phyloP scores from a whole-genome alignment of 768 basidiomycete species.

The Xerocomus potaroensis region DNA sequence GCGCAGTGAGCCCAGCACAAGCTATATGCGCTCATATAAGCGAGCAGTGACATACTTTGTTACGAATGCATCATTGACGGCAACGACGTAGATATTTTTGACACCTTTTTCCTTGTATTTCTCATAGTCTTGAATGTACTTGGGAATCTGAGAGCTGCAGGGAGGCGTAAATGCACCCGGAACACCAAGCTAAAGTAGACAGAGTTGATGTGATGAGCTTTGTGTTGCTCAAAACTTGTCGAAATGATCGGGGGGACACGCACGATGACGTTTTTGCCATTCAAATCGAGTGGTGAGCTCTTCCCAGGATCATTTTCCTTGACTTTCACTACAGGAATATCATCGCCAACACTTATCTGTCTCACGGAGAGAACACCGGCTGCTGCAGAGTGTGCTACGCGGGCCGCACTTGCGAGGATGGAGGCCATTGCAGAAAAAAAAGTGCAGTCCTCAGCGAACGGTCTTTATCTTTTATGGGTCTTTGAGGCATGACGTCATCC shows the following conservation, averaged over 20 bases:
- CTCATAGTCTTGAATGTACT: conserved; percentile 62
- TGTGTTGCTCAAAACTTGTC: too few species aligned
- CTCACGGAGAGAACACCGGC: conserved; percentile 45
- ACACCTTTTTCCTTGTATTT: conserved; percentile 77
- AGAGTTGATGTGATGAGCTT: background rate
- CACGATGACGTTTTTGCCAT: conserved; percentile 63
- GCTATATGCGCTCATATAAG: conserved; percentile 2
- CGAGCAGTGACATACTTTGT: conserved; percentile 35
- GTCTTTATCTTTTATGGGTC: background rate
- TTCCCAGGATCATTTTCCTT: conserved; percentile 56
- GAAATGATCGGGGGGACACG: too few species aligned
- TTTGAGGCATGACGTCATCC: background rate
- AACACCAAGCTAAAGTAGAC: conserved; percentile 52
- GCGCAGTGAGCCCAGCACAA: too few species aligned
- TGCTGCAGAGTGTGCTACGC: conserved; percentile 52
- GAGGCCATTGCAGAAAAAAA: conserved; percentile 45
- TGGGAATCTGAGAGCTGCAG: conserved; percentile 60
- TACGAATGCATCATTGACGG: conserved; percentile 79
- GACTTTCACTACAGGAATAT: conserved; percentile 47
- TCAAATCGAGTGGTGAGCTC: conserved; percentile 40
- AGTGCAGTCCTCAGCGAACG: background rate
- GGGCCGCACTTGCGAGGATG: conserved; percentile 41
- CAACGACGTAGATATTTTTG: conserved; percentile 63
- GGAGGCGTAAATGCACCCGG: conserved; percentile 76
- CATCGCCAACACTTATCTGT: conserved; percentile 36